Evolutionary conservation across 352 stramenopile genomes (phyloP).

Genomic region (Phytophthora hybrid): DNA sequence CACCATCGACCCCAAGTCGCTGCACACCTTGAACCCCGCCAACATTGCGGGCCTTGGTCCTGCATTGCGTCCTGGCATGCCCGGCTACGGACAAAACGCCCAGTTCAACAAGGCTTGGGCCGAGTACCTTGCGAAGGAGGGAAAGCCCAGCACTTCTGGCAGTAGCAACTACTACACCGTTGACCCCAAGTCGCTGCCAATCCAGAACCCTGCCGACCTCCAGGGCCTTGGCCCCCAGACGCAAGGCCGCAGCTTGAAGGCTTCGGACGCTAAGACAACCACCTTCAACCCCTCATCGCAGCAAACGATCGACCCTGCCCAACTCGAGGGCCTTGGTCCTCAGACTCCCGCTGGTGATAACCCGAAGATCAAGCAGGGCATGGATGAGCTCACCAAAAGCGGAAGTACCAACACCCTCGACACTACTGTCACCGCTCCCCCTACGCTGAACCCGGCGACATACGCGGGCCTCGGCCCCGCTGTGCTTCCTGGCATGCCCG

Average conservation of each 20-base stretch:
- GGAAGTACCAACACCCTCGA: no score
- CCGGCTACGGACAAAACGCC: slow-evolving; percentile 23
- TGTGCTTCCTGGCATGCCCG: slow-evolving; percentile 23
- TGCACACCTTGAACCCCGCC: slow-evolving; percentile 5
- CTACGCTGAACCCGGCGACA: no score
- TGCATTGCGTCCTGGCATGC: slow-evolving; percentile 23
- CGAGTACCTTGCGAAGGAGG: slow-evolving; percentile 9
- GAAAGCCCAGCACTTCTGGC: background rate
- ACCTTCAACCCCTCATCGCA: background rate
- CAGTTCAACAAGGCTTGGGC: slow-evolving; percentile 32
- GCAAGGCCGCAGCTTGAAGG: background rate
- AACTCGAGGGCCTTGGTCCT: background rate
- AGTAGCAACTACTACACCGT: slow-evolving; percentile 16
- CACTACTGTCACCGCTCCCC: no score
- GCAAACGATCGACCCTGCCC: no score
- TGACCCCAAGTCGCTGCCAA: slow-evolving; percentile 4
- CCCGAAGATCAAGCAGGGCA: no score
- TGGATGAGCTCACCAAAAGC: no score
- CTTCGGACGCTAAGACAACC: background rate
- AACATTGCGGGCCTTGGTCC: slow-evolving; percentile 4
- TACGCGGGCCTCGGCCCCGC: slow-evolving; percentile 7
- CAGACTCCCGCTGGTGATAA: background rate
- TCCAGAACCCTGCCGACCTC: background rate
- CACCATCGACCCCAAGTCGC: slow-evolving; percentile 3
- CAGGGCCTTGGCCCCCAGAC: slow-evolving; percentile 7